phyloP scores from a whole-genome alignment of 208 protist species.

The Trypanosoma grayi region DNA sequence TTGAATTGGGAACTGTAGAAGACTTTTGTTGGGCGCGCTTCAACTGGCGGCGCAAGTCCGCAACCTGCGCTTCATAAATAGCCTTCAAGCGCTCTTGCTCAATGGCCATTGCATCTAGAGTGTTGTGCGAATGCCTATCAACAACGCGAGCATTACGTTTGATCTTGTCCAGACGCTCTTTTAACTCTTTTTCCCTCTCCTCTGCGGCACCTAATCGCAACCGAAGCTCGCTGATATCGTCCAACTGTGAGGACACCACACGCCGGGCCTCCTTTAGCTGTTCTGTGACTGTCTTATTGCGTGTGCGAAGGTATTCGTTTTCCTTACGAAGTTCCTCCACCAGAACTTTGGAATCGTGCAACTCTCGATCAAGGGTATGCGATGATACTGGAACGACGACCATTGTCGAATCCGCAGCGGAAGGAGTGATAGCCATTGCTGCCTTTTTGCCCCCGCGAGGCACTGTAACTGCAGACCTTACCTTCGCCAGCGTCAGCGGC shows the following conservation, averaged over 20 bases:
- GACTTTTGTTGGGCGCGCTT: slow-evolving; percentile 6
- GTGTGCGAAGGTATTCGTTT: slow-evolving; percentile 45
- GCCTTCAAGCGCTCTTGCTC: slow-evolving; percentile 73
- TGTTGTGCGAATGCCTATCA: slow-evolving; percentile 46
- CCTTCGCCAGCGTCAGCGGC: neutral
- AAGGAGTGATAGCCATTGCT: neutral
- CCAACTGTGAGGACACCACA: slow-evolving; percentile 73
- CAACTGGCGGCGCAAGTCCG: slow-evolving; percentile 71
- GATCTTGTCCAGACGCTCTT: slow-evolving; percentile 51
- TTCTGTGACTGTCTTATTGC: slow-evolving; percentile 31
- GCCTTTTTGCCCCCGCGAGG: neutral
- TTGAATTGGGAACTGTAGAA: neutral
- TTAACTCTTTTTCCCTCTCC: slow-evolving; percentile 32
- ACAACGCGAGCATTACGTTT: slow-evolving; percentile 32
- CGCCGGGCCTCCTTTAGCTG: slow-evolving; percentile 60
- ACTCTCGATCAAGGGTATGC: slow-evolving; percentile 16
- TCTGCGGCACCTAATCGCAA: slow-evolving; percentile 41
- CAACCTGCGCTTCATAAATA: slow-evolving; percentile 72
- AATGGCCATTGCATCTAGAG: slow-evolving; percentile 45
- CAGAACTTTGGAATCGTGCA: slow-evolving; percentile 58
- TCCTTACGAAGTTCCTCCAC: slow-evolving; percentile 64
- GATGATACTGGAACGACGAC: neutral
- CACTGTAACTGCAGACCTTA: neutral
- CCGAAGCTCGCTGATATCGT: slow-evolving; percentile 47
- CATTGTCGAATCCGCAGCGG: neutral